These are phyloP conservation scores for Suillus clintonianus DNA, from an alignment of 768 basidiomycete species.

Conservation along the genomic window DNA sequence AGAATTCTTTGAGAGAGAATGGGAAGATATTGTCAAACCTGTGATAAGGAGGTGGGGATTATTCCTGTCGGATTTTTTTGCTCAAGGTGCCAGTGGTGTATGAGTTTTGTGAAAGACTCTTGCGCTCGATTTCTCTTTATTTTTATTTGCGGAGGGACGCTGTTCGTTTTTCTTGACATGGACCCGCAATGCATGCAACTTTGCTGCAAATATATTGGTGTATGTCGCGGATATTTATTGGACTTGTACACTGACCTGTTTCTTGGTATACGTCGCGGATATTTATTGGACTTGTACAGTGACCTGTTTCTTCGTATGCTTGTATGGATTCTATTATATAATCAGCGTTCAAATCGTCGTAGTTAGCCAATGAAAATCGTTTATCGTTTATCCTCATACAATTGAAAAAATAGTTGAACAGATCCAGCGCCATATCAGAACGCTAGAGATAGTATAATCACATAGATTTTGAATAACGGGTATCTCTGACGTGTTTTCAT, in stretches of 20 bases:
- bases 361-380: no score
- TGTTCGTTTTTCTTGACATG: no score
- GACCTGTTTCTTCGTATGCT: not conserved
- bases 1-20: slow-evolving; percentile 62
- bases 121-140: not conserved
- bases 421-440: no score
- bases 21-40: slow-evolving; percentile 72
- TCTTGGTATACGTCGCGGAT: not conserved
- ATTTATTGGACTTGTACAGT: not conserved
- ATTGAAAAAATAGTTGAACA: no score
- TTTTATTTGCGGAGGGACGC: not conserved
- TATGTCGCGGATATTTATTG: not conserved
- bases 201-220: no score
- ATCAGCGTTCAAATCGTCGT: no score
- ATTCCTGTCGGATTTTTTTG: slow-evolving; percentile 47
- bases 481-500: no score
- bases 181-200: no score
- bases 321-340: no score
- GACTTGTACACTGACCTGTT: not conserved
- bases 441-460: no score
- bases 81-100: slow-evolving; percentile 13
- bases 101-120: not conserved
- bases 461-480: no score
- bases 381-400: not conserved
- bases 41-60: slow-evolving; percentile 78